Percentiles rank a stretch among this genome's conserved stretches.
These are phyloP conservation scores for Xylaria curta DNA, from an alignment of 495 filamentous ascomycete species.

Conservation along the genomic window DNA sequence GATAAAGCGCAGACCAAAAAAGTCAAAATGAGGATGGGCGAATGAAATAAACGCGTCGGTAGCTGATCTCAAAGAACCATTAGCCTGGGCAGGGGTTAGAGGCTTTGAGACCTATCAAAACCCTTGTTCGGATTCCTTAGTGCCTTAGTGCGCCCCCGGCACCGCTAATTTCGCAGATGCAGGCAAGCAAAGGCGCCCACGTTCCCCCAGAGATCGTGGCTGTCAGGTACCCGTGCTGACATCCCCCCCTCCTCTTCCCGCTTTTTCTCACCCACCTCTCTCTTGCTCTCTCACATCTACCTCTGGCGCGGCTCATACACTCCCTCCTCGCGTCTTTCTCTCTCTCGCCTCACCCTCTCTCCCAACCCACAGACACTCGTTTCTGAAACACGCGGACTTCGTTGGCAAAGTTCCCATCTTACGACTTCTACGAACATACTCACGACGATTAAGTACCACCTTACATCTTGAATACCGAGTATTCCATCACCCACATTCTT, in stretches of 20 bases:
- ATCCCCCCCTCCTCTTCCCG: not conserved
- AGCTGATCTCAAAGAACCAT: slow-evolving; percentile 1
- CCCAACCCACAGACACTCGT: slow-evolving; percentile 21
- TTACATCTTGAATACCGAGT: slow-evolving; percentile 23
- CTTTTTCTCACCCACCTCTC: slow-evolving; percentile 5
- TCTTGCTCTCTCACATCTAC: slow-evolving; percentile 18
- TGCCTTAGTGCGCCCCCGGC: slow-evolving; percentile 18
- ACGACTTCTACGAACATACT: slow-evolving; percentile 26
- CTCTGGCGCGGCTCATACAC: not conserved
- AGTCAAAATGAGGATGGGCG: slow-evolving; percentile 10
- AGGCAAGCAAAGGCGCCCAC: slow-evolving; percentile 18
- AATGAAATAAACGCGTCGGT: not conserved
- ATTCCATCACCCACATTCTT: slow-evolving; percentile 21
- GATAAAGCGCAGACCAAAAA: slow-evolving; percentile 7
- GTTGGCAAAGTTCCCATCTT: slow-evolving; percentile 28
- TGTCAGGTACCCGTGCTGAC: slow-evolving; percentile 30
- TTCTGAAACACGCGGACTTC: slow-evolving; percentile 29
- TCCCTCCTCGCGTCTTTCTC: slow-evolving; percentile 17
- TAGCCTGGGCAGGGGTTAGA: not conserved
- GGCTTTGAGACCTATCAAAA: slow-evolving; percentile 14
- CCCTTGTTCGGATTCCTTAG: slow-evolving; percentile 16
- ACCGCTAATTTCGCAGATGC: slow-evolving; percentile 26
- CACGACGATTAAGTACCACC: slow-evolving; percentile 7
- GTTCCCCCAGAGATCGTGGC: slow-evolving; percentile 26
- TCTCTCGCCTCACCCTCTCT: not conserved